Conservation (phyloP, 2,329 filamentous ascomycete species). For the Neonectria neomacrospora region DNA sequence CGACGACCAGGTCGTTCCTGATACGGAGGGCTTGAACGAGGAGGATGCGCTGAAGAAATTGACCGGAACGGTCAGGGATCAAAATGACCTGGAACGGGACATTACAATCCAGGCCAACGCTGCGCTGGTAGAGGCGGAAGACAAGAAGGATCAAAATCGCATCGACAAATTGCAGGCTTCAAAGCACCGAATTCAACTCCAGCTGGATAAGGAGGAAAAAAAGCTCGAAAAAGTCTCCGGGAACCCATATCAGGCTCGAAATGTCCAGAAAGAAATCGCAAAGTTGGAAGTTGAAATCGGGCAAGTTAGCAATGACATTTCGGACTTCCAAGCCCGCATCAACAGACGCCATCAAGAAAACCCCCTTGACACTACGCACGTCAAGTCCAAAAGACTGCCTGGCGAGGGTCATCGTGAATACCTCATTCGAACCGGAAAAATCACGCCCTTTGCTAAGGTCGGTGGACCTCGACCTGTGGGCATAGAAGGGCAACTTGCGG, state of each 20-base stretch:
- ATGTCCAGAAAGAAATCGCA: constrained; percentile 72
- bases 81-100: constrained; percentile 90
- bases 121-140: constrained; percentile 69
- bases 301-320: constrained; percentile 76
- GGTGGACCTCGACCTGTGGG: constrained; percentile 70
- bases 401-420: constrained; percentile 89
- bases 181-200: constrained; percentile 69
- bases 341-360: constrained; percentile 73
- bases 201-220: constrained; percentile 68
- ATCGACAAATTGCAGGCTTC: constrained; percentile 68
- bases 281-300: constrained; percentile 73
- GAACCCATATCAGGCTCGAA: constrained; percentile 64
- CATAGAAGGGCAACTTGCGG: constrained; percentile 75
- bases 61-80: constrained; percentile 79
- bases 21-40: constrained; percentile 60
- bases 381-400: constrained; percentile 70
- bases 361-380: constrained; percentile 54
- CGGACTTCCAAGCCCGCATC: constrained; percentile 84
- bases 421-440: constrained; percentile 94
- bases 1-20: constrained; percentile 18
- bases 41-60: constrained; percentile 69
- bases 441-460: constrained; percentile 91
- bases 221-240: constrained; percentile 56
- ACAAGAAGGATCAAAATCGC: constrained; percentile 70
- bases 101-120: constrained; percentile 74